Conservation (phyloP, 306 rosid species). For the Malus fusca region DNA sequence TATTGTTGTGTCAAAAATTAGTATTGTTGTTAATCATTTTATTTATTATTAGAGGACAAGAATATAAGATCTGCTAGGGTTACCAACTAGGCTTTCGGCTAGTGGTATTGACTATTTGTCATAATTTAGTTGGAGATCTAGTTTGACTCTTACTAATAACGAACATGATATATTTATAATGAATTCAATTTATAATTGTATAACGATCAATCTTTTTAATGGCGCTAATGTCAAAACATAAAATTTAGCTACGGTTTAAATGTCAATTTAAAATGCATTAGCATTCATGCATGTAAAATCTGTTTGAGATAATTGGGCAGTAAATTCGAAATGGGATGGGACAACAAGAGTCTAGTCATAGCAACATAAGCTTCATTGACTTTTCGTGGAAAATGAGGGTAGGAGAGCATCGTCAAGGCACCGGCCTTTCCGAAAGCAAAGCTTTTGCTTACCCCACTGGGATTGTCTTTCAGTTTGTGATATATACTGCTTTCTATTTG, state of each 20-base stretch:
- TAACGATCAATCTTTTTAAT: too few species aligned
- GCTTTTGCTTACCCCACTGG: constrained; percentile 24
- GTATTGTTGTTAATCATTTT: too few species aligned
- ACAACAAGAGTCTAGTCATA: constrained; percentile 35
- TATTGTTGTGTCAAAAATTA: too few species aligned
- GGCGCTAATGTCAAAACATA: too few species aligned
- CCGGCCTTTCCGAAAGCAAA: constrained; percentile 27
- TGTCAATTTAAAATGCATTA: neutral
- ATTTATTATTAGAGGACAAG: too few species aligned
- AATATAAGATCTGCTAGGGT: too few species aligned
- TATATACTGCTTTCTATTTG: neutral
- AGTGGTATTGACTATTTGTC: too few species aligned
- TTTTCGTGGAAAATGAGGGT: constrained; percentile 5
- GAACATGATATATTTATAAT: too few species aligned
- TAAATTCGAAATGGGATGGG: constrained; percentile 24
- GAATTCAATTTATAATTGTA: too few species aligned
- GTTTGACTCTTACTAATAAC: too few species aligned
- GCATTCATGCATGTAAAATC: neutral
- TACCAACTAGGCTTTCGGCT: too few species aligned
- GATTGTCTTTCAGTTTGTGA: constrained; percentile 4
- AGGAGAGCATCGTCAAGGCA: constrained; percentile 20
- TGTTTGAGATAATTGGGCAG: neutral
- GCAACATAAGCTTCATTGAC: constrained; percentile 21
- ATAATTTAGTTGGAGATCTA: too few species aligned
- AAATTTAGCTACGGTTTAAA: neutral